phyloP scores from a whole-genome alignment of 192 early-diverging fungal genomes.

The Radiomyces spectabilis region DNA sequence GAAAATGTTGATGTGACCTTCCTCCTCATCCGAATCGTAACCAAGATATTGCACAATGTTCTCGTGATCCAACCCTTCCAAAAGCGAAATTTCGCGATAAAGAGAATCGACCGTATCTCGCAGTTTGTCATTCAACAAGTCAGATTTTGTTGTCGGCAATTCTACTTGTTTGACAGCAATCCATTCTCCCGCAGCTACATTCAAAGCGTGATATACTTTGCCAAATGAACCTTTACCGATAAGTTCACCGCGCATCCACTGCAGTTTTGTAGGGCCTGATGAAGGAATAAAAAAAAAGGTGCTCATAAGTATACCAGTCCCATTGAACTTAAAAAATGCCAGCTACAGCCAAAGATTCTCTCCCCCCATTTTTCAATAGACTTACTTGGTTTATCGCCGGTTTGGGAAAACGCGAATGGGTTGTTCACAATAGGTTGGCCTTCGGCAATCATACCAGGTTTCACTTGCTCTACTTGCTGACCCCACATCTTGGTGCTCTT shows the following conservation, averaged over 20 bases:
- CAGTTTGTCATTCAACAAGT: conserved; percentile 34
- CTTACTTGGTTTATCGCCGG: neutral
- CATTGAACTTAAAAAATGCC: no score
- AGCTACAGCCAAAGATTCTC: no score
- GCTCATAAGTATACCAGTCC: conserved; percentile 11
- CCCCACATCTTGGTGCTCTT: conserved; percentile 51
- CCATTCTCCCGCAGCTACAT: conserved; percentile 57
- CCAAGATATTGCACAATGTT: conserved; percentile 95
- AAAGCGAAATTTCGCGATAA: conserved; percentile 64
- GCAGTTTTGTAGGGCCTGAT: conserved; percentile 39
- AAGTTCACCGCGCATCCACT: conserved; percentile 67
- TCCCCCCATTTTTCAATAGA: no score
- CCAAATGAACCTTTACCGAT: conserved; percentile 86
- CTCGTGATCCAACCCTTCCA: conserved; percentile 75
- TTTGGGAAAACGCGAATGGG: no score
- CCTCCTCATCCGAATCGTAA: conserved; percentile 42
- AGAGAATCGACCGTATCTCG: conserved; percentile 47
- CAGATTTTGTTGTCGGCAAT: conserved; percentile 44
- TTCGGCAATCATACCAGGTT: conserved; percentile 30
- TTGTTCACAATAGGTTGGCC: no score
- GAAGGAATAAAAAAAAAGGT: conserved; percentile 20
- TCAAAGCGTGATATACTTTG: conserved; percentile 69
- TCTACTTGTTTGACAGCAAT: conserved; percentile 83
- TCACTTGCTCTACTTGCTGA: conserved; percentile 35
- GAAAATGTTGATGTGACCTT: conserved; percentile 81